These are phyloP conservation scores for Phytopythium oedochilum DNA, from an alignment of 352 stramenopile genomes.

Conservation along the genomic window DNA sequence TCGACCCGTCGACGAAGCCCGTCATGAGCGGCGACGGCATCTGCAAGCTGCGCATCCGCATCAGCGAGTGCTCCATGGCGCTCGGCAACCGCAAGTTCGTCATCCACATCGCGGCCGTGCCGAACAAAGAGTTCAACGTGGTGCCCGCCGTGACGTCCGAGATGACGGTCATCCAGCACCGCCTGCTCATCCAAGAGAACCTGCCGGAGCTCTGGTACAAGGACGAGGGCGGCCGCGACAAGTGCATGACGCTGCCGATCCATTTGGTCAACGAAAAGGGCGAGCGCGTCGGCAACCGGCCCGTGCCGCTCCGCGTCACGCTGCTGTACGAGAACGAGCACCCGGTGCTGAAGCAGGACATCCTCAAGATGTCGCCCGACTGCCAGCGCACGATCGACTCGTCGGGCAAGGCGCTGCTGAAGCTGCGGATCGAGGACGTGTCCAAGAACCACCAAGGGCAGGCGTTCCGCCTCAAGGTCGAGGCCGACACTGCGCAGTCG, in stretches of 20 bases:
- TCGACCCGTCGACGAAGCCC: constrained; percentile 73
- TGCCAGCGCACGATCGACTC: constrained; percentile 85
- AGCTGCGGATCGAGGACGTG: constrained; percentile 94
- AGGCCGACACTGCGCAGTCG: constrained; percentile 85
- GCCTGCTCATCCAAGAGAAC: constrained; percentile 79
- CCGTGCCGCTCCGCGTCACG: constrained; percentile 73
- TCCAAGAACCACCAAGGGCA: constrained; percentile 97
- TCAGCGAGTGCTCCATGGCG: constrained; percentile 81
- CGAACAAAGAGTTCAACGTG: constrained; percentile 60
- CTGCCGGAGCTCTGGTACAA: constrained; percentile 87
- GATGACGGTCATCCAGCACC: constrained; percentile 85
- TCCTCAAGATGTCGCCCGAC: constrained; percentile 88
- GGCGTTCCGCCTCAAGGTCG: constrained; percentile 90
- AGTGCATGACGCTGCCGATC: constrained; percentile 83
- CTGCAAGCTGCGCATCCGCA: constrained; percentile 75
- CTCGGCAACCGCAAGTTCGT: constrained; percentile 86
- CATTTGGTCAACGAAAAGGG: constrained; percentile 77
- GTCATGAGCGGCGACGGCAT: constrained; percentile 82
- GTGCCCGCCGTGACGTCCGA: constrained; percentile 63
- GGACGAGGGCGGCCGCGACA: constrained; percentile 78
- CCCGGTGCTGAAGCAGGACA: constrained; percentile 93
- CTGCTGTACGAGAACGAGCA: constrained; percentile 88
- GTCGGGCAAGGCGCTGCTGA: constrained; percentile 77
- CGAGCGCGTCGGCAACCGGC: constrained; percentile 66
- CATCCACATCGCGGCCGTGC: constrained; percentile 63